A percentile compares a stretch with the other conserved stretches of the same genome.
These are phyloP conservation scores for Globisporangium cederbergense DNA, from an alignment of 352 stramenopile species.

Conservation along the genomic window DNA sequence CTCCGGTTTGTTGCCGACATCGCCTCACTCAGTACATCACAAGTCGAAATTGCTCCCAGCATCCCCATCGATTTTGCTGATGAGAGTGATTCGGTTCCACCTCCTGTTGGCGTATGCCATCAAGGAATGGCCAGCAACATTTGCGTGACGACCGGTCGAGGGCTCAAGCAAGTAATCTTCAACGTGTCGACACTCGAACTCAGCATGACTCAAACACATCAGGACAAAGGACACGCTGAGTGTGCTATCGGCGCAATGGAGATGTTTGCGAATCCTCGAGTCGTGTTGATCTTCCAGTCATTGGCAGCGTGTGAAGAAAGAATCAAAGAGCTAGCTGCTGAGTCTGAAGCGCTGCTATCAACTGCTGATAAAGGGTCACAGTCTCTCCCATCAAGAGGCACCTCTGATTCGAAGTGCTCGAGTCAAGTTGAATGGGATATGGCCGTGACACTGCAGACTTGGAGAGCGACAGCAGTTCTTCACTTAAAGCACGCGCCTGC, in stretches of 20 bases:
- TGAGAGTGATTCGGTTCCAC: not conserved
- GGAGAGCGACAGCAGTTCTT: conserved; percentile 9
- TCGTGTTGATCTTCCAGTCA: conserved; percentile 13
- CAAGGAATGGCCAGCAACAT: not conserved
- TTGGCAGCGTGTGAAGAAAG: conserved; percentile 5
- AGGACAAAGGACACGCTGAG: not conserved
- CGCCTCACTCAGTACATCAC: not conserved
- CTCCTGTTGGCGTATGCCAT: not conserved
- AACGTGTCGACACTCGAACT: conserved; percentile 2
- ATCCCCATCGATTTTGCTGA: conserved; percentile 7
- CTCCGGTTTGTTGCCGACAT: conserved; percentile 8
- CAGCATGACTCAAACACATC: conserved; percentile 9
- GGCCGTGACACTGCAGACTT: not conserved
- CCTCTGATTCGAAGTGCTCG: not conserved
- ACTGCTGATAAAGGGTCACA: not conserved
- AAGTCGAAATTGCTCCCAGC: not conserved
- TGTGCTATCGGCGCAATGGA: conserved; percentile 4
- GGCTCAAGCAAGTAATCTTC: conserved; percentile 12
- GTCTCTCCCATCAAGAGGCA: not conserved
- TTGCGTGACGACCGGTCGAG: conserved; percentile 1
- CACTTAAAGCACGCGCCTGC: not conserved
- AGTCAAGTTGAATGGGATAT: conserved; percentile 11
- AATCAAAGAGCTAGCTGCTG: not conserved
- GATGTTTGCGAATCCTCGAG: conserved; percentile 3
- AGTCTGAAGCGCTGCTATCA: not conserved